Evolutionary conservation across 164 flowering plant genomes (phyloP).

Genomic region (Nymphaea colorata): DNA sequence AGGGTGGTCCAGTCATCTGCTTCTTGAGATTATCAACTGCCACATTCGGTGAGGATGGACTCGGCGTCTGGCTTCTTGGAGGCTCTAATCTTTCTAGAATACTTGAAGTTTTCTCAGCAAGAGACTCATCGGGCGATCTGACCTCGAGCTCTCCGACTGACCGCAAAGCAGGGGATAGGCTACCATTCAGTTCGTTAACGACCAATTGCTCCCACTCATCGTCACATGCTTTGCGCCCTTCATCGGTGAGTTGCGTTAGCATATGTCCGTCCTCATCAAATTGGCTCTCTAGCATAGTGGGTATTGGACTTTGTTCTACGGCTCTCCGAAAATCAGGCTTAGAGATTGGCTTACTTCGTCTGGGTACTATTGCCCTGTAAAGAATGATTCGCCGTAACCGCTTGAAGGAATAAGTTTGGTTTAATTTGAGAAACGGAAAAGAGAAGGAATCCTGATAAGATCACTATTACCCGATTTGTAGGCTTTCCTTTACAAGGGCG

Average conservation of each 20-base stretch:
- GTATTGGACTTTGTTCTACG: conserved; percentile 8
- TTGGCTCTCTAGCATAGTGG: conserved; percentile 2
- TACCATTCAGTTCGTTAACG: conserved; percentile 32
- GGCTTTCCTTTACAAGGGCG: conserved; percentile 60
- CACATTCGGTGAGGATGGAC: conserved; percentile 19
- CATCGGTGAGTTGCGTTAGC: conserved; percentile 6
- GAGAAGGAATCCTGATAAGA: neutral
- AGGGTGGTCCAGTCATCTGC: conserved; percentile 9
- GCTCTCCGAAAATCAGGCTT: conserved; percentile 10
- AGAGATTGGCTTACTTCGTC: conserved; percentile 9
- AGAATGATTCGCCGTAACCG: neutral
- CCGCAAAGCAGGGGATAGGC: conserved; percentile 27
- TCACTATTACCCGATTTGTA: conserved; percentile 52
- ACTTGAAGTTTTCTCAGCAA: conserved; percentile 59
- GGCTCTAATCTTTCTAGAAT: conserved; percentile 80
- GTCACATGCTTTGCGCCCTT: conserved; percentile 22
- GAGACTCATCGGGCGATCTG: conserved; percentile 25
- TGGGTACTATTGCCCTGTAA: conserved; percentile 5
- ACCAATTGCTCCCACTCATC: conserved; percentile 80
- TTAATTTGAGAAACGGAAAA: neutral
- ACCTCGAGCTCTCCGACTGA: conserved; percentile 16
- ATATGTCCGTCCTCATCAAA: conserved; percentile 14
- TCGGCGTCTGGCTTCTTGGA: conserved; percentile 41
- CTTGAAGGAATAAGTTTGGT: neutral
- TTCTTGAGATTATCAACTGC: conserved; percentile 11